phyloP scores from a whole-genome alignment of 257 asterid species.

The Gentiana macrophylla region DNA sequence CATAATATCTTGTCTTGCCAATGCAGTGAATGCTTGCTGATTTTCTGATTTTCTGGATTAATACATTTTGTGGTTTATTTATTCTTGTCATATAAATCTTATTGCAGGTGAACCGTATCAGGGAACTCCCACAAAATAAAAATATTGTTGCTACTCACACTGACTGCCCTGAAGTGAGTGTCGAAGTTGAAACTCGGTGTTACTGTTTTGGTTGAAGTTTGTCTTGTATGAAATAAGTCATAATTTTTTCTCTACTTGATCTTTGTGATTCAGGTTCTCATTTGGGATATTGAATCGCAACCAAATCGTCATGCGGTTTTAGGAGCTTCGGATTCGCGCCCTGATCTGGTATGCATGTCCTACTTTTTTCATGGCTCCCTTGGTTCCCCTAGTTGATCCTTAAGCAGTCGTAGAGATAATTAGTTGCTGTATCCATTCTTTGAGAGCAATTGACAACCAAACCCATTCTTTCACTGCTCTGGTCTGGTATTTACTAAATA shows the following conservation, averaged over 20 bases:
- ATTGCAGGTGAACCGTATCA: slow-evolving; percentile 84
- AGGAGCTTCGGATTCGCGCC: slow-evolving; percentile 82
- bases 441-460: too few species aligned
- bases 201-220: background rate
- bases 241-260: slow-evolving; percentile 6
- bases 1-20: too few species aligned
- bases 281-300: slow-evolving; percentile 96
- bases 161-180: slow-evolving; percentile 87
- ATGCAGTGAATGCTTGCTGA: too few species aligned
- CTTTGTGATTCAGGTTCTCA: slow-evolving; percentile 52
- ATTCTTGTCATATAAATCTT: background rate
- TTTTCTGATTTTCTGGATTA: background rate
- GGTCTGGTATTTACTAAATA: too few species aligned
- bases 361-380: background rate
- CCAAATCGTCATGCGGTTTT: slow-evolving; percentile 84
- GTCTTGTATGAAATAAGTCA: slow-evolving; percentile 2
- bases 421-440: too few species aligned
- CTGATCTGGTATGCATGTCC: slow-evolving; percentile 59
- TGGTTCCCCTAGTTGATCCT: too few species aligned
- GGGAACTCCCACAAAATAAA: slow-evolving; percentile 92
- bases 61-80: background rate
- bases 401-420: too few species aligned
- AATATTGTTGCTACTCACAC: slow-evolving; percentile 93
- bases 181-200: slow-evolving; percentile 4
- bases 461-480: too few species aligned